Base-by-base conservation (phyloP, 495 filamentous ascomycete species). In the Trichocladium uniseriatum region DNA sequence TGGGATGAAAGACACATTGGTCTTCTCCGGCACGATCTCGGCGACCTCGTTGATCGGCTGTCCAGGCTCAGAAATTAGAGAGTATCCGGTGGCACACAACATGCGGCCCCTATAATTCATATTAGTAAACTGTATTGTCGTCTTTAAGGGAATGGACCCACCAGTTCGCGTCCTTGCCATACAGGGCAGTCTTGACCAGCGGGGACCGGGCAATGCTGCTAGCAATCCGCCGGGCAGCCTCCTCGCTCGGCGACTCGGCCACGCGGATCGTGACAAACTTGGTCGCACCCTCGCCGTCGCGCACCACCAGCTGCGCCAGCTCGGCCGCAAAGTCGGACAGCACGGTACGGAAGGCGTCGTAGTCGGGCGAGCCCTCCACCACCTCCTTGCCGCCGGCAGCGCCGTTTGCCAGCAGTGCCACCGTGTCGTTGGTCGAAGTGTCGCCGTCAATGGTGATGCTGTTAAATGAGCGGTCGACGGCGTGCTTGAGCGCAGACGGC, bases 81-180 rank as follows among this genome's bases (percentile, higher is more conserved):
- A 84, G 59, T 97, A 97, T 5, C 92, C 92, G 21, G 88, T 86
- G 2, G 92, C 92, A 68, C 94, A 97, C 19, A 97, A 75, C 49
- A 98, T 95, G 18, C 94, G 88, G 32, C 72, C 92, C 89, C 62
- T 65, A 52, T 60, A 15, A 62, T 51, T 43, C 2, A 38, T 24
- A 7, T 21, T 32, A 27, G 7, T 5, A 38, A 4, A 22, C 10
- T 11, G 13, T 8, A n/a, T 8, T 14, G 31, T 10, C 31, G 9
- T 18, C 35, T 16, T 19, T n/a, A 39, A 19, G 4, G 20, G 18
- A 7, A 18, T 16, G 7, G 7, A 49, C 57, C 19, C 48, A 65
- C 91, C 94, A 97, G 75, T 99, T 99, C 2, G 92, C 92, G 62
- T 99, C 94, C 58, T 88, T 85, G 43, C 92, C 92, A 63, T 97